These are phyloP conservation scores for Fistulinella prunicolor DNA, from an alignment of 768 basidiomycete genomes.

Conservation along the genomic window DNA sequence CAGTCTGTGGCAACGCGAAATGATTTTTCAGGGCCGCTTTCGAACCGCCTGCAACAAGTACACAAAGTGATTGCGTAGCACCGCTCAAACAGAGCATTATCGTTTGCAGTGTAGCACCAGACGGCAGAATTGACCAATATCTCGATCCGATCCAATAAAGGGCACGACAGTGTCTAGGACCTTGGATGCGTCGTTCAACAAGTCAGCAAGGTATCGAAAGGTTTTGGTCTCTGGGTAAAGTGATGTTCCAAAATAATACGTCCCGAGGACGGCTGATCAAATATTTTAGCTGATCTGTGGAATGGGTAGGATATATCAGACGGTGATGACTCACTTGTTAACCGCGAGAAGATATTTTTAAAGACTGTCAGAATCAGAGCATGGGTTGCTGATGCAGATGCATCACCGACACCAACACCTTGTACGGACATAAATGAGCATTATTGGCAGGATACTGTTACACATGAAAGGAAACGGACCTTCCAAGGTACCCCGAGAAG, in stretches of 20 bases:
- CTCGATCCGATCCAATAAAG: conserved; percentile 38
- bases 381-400: conserved; percentile 61
- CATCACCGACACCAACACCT: conserved; percentile 69
- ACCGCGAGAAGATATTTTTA: conserved; percentile 60
- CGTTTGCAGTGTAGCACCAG: conserved; percentile 39
- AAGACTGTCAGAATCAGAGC: conserved; percentile 63
- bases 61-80: conserved; percentile 54
- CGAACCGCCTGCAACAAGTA: conserved; percentile 64
- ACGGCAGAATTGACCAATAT: conserved; percentile 33
- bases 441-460: neutral
- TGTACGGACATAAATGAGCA: conserved; percentile 19
- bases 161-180: conserved; percentile 62
- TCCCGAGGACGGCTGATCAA: conserved; percentile 55
- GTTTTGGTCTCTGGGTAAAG: conserved; percentile 70
- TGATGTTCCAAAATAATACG: conserved; percentile 59
- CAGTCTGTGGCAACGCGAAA: conserved; percentile 50
- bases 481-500: conserved; percentile 66
- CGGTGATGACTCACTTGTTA: conserved; percentile 52
- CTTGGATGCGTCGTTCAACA: conserved; percentile 60
- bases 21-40: conserved; percentile 68
- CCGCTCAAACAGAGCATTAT: conserved; percentile 57
- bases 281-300: neutral
- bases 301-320: neutral
- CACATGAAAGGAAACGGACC: conserved; percentile 37
- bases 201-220: conserved; percentile 64